Base-by-base conservation (phyloP, 2,329 filamentous ascomycete species). In the Moelleriella libera region DNA sequence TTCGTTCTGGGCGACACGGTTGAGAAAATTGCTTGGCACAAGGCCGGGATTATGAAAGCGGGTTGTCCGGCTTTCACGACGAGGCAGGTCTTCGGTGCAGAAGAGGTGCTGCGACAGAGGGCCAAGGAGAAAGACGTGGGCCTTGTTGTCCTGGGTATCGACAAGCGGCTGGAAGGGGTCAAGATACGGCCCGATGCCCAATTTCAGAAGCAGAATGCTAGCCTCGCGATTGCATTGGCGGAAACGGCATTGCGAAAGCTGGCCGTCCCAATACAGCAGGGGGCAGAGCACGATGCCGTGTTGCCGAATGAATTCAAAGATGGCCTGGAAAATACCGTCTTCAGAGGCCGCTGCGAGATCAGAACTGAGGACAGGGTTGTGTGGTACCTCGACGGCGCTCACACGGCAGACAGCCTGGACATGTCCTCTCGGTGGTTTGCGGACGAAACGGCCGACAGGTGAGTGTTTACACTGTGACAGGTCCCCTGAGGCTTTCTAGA, bases 371-470 rank as follows among this genome's bases (percentile, higher is more conserved):
- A 68, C 3, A 58, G 59, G 2, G 68, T 94, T 5, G 73, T 72
- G 12, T 98, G 90, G 89, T 84, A 89, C 58, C 77, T 98, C 21
- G 92, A 98, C 59, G 89, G 92, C 7, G 92, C 88, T 2, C 92
- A 98, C 64, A 98, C 90, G 0, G 72, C 84, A 4, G 90, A 97
- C 60, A 96, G 88, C 60, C 82, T 98, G 47, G 78, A 83, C 52
- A 76, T 87, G 53, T 87, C 88, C 5, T 82, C 82, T 0, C 76
- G 77, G 51, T 96, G 89, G 89, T 97, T 95, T 58, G 76, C 79
- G 2, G 62, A 63, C 8, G 70, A 76, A 55, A 68, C 59, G n/a
- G 58, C 61, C 31, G 50, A 50, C 44, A 58, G 56, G 61, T 62
- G 57, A 48, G 60, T 43, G 30, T 34, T 12, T 41, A 5, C 7